phyloP scores from a whole-genome alignment of 192 early-diverging fungal species.

The Phycomyces nitens region DNA sequence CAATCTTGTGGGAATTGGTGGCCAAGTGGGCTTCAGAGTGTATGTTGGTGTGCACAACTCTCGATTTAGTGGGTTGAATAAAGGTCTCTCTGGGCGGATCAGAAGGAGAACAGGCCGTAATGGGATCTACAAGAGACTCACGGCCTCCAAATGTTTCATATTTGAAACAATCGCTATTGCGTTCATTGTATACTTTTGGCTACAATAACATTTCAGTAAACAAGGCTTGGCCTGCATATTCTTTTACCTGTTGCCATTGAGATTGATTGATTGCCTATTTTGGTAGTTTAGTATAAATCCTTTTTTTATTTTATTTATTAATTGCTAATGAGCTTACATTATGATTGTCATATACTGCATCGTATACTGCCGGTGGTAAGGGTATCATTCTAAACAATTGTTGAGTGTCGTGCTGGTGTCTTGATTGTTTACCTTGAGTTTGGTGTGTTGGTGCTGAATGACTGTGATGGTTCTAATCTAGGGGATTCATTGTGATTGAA shows the following conservation, averaged over 20 bases:
- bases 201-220: not conserved
- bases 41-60: not conserved
- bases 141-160: not conserved
- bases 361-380: conserved; percentile 1
- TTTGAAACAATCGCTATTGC: not conserved
- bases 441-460: conserved; percentile 16
- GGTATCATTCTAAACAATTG: not conserved
- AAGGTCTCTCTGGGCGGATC: conserved; percentile 4
- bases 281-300: not conserved
- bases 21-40: not conserved
- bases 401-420: too few species aligned
- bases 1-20: not conserved
- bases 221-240: too few species aligned
- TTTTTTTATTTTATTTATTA: not conserved
- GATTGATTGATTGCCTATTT: not conserved
- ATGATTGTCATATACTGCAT: not conserved
- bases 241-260: conserved; percentile 2
- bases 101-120: not conserved
- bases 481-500: not conserved
- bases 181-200: conserved; percentile 10
- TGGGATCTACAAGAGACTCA: conserved; percentile 16
- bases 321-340: not conserved
- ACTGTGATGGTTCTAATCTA: not conserved
- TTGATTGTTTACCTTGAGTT: conserved; percentile 32
- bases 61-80: conserved; percentile 8